Evolutionary conservation across 139 green algal genomes (phyloP).

Genomic region (Chlorella vulgaris): DNA sequence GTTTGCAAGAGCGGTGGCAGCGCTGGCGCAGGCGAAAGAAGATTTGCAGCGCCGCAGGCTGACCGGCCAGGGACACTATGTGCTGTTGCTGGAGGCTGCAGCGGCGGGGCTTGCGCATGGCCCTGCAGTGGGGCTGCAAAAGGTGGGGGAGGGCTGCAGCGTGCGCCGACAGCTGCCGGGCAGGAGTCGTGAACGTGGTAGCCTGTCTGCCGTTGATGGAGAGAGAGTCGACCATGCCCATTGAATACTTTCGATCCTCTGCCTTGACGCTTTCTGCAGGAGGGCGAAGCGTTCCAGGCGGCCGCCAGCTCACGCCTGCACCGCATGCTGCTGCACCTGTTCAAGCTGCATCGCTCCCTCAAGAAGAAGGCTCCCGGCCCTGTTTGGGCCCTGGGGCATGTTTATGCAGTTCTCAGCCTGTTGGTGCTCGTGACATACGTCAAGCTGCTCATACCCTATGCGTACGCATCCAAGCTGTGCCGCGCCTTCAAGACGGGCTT

Average conservation of each 20-base stretch:
- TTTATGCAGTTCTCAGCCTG: background rate
- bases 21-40: background rate
- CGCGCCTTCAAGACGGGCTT: background rate
- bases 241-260: too few relatives aligned
- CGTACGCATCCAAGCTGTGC: background rate
- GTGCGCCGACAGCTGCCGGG: too few relatives aligned
- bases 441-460: background rate
- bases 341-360: background rate
- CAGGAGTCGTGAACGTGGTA: conserved; percentile 62
- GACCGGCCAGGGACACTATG: conserved; percentile 15
- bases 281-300: conserved; percentile 71
- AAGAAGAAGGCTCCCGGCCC: background rate
- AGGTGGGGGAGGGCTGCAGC: too few relatives aligned
- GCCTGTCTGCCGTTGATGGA: conserved; percentile 71
- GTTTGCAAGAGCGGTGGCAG: background rate
- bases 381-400: background rate
- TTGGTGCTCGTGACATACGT: background rate
- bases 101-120: background rate
- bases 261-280: conserved; percentile 59
- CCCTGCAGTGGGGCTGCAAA: background rate
- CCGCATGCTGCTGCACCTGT: conserved; percentile 77
- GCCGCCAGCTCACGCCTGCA: conserved; percentile 74
- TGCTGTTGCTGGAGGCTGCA: conserved; percentile 14
- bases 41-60: background rate
- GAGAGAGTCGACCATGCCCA: too few relatives aligned